Conservation (phyloP, 768 basidiomycete genomes). For the Auriscalpium vulgare region DNA sequence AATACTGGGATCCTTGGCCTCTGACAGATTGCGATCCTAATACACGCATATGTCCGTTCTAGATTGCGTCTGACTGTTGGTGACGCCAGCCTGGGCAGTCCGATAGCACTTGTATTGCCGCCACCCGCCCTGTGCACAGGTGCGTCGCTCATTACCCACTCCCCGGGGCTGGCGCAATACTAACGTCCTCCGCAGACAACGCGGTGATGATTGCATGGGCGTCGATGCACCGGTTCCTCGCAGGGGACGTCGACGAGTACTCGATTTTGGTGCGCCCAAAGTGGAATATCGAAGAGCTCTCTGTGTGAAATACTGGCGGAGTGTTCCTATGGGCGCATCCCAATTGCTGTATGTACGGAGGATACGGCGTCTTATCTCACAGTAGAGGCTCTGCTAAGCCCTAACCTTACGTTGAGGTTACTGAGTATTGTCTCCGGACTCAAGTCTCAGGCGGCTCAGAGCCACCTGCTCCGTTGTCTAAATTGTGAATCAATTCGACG, state of each 20-base stretch:
- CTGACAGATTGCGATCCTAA: constrained; percentile 2
- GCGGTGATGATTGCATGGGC: constrained; percentile 97
- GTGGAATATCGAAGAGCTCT: constrained; percentile 70
- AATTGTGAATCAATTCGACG: too few species aligned
- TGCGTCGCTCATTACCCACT: too few species aligned
- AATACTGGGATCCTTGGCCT: not conserved
- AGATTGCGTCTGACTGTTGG: constrained; percentile 29
- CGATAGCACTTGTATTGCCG: constrained; percentile 58
- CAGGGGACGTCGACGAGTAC: constrained; percentile 52
- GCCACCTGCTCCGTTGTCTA: too few species aligned
- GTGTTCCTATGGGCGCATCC: too few species aligned
- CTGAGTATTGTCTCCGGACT: too few species aligned
- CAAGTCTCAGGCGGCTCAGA: too few species aligned
- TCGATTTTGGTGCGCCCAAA: constrained; percentile 52
- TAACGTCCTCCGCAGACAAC: constrained; percentile 52
- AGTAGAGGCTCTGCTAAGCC: too few species aligned
- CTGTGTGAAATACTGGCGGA: not conserved
- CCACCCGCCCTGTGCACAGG: constrained; percentile 78
- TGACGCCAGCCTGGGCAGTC: constrained; percentile 20
- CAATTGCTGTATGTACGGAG: too few species aligned
- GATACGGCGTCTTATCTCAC: too few species aligned
- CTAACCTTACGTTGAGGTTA: too few species aligned
- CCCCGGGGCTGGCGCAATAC: not conserved
- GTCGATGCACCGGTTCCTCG: constrained; percentile 72
- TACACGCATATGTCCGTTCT: not conserved